Evolutionary conservation across 352 stramenopile genomes (phyloP).

Genomic region (Globisporangium nagaii): DNA sequence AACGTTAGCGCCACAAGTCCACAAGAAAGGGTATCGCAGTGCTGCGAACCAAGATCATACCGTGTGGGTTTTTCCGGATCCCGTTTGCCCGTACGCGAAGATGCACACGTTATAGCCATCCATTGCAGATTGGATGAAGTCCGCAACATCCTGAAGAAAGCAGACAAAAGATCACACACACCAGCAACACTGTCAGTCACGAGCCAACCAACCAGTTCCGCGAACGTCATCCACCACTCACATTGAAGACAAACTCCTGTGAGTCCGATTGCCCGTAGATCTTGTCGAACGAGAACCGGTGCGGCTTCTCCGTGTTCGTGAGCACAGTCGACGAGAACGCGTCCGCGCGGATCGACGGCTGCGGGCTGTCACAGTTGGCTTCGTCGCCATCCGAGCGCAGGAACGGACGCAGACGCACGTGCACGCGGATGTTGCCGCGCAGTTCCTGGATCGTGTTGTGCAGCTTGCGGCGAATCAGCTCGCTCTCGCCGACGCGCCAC

Average conservation of each 20-base stretch:
- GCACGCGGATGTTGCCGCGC: constrained; percentile 98
- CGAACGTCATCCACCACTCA: background rate
- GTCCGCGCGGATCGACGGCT: constrained; percentile 56
- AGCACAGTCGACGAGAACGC: constrained; percentile 67
- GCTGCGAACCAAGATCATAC: too few relatives aligned
- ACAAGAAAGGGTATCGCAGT: too few relatives aligned
- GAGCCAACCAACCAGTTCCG: constrained; percentile 7
- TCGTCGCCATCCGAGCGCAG: constrained; percentile 78
- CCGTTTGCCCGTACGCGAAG: constrained; percentile 98
- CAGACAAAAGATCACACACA: background rate
- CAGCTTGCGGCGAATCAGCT: constrained; percentile 89
- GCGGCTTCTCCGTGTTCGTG: constrained; percentile 61
- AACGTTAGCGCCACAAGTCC: too few relatives aligned
- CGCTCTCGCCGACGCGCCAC: constrained; percentile 47
- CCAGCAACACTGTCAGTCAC: background rate
- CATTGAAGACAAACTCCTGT: constrained; percentile 95
- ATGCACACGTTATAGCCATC: constrained; percentile 99
- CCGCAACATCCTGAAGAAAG: constrained; percentile 67
- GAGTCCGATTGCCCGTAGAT: constrained; percentile 93
- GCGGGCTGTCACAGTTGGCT: constrained; percentile 32
- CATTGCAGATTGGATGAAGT: constrained; percentile 90
- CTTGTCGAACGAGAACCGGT: constrained; percentile 97
- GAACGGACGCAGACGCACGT: constrained; percentile 92
- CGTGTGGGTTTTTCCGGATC: constrained; percentile 97
- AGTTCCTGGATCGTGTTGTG: constrained; percentile 99